phyloP scores from a whole-genome alignment of 768 basidiomycete genomes.

The Suillus decipiens region DNA sequence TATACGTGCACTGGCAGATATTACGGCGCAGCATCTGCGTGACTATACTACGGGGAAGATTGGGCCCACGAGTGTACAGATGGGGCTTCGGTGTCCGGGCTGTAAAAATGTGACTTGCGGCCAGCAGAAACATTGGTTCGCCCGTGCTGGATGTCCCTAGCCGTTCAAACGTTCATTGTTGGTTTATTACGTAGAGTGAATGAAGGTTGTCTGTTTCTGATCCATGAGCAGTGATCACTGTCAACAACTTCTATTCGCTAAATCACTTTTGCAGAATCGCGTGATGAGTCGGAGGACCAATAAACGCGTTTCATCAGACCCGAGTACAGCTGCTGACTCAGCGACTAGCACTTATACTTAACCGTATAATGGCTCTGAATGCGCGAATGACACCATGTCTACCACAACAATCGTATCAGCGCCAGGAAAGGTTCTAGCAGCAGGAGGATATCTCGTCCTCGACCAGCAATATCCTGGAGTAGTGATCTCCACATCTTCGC shows the following conservation, averaged over 20 bases:
- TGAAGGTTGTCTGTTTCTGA: not conserved
- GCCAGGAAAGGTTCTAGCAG: slow-evolving; percentile 93
- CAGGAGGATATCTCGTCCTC: slow-evolving; percentile 96
- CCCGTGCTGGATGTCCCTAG: slow-evolving; percentile 61
- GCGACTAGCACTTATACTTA: slow-evolving; percentile 11
- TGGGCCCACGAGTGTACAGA: slow-evolving; percentile 73
- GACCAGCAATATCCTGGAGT: slow-evolving; percentile 84
- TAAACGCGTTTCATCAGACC: not conserved
- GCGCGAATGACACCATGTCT: slow-evolving; percentile 36
- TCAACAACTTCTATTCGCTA: not conserved
- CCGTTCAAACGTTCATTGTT: slow-evolving; percentile 5
- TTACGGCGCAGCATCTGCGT: slow-evolving; percentile 77
- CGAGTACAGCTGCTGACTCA: slow-evolving; percentile 28
- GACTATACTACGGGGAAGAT: slow-evolving; percentile 55
- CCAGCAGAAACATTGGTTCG: slow-evolving; percentile 88
- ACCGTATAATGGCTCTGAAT: slow-evolving; percentile 1
- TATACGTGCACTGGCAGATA: slow-evolving; percentile 91
- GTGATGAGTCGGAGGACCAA: not conserved
- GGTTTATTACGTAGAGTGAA: not conserved
- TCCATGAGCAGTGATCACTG: no score
- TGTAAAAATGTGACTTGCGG: slow-evolving; percentile 90
- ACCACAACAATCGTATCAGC: slow-evolving; percentile 77
- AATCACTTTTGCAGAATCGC: not conserved
- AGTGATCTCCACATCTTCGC: slow-evolving; percentile 89
- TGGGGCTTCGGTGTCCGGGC: slow-evolving; percentile 89